Conservation (phyloP, 2,329 filamentous ascomycete genomes). For the Pseudocercospora fijiensis region DNA sequence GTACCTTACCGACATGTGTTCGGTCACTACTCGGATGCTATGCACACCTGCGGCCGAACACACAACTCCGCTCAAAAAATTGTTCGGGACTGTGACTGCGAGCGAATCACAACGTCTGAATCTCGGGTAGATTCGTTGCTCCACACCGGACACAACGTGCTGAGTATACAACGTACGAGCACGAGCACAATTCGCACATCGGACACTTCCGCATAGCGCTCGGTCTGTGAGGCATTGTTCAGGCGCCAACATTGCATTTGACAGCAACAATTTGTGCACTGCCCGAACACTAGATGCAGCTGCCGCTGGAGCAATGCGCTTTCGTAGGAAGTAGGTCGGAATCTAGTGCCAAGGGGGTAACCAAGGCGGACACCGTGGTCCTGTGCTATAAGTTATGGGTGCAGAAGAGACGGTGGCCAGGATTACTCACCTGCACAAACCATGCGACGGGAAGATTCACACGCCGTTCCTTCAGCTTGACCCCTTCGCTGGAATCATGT, state of each 20-base stretch:
- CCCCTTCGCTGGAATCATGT: background rate
- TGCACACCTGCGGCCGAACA: slow-evolving; percentile 1
- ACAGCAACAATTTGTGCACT: slow-evolving; percentile 1
- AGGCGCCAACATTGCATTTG: slow-evolving; percentile 6
- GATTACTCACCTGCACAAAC: slow-evolving; percentile 8
- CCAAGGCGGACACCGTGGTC: background rate
- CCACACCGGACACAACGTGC: slow-evolving; percentile 1
- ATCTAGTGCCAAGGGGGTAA: background rate
- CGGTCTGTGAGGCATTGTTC: background rate
- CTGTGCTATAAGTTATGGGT: background rate
- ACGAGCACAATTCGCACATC: background rate
- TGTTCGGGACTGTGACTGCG: background rate
- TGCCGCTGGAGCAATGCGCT: background rate
- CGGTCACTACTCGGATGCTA: background rate
- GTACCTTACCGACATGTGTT: background rate
- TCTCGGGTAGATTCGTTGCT: background rate
- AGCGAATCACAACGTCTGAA: background rate
- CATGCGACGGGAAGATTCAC: background rate
- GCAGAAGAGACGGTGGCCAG: background rate
- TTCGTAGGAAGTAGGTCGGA: background rate
- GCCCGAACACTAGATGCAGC: background rate
- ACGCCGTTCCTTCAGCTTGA: background rate
- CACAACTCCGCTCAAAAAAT: slow-evolving; percentile 2
- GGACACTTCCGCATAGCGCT: background rate
- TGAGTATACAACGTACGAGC: background rate